Conservation (phyloP, 495 filamentous ascomycete species). For the Penicillium malachiteum region DNA sequence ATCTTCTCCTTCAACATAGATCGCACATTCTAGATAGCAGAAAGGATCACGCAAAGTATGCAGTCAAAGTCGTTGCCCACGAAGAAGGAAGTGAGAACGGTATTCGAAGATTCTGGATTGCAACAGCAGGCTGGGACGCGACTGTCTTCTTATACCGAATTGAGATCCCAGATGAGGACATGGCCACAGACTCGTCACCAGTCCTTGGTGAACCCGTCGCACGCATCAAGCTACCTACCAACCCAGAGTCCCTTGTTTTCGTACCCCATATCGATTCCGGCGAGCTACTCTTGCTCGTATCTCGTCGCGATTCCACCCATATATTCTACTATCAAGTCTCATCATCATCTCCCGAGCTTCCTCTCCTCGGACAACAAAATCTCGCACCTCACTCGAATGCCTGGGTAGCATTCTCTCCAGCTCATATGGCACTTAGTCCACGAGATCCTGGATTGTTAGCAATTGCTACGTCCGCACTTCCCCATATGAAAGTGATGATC, state of each 20-base stretch:
- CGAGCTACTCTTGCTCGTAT: slow-evolving; percentile 51
- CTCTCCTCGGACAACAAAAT: slow-evolving; percentile 55
- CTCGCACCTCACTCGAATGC: slow-evolving; percentile 64
- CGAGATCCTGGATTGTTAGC: slow-evolving; percentile 55
- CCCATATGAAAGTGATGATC: slow-evolving; percentile 66
- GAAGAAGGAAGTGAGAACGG: slow-evolving; percentile 19
- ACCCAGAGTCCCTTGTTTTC: slow-evolving; percentile 63
- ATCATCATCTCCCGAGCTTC: slow-evolving; percentile 25
- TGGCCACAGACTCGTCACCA: slow-evolving; percentile 1
- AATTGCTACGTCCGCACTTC: slow-evolving; percentile 60
- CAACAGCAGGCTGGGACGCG: slow-evolving; percentile 66
- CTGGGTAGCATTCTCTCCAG: slow-evolving; percentile 64
- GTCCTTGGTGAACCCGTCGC: slow-evolving; percentile 44
- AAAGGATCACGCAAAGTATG: slow-evolving; percentile 63
- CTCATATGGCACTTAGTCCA: slow-evolving; percentile 56
- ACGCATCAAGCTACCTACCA: slow-evolving; percentile 50
- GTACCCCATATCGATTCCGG: slow-evolving; percentile 45
- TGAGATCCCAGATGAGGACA: slow-evolving; percentile 10
- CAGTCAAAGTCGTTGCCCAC: slow-evolving; percentile 52
- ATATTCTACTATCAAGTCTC: slow-evolving; percentile 56
- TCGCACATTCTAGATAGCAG: slow-evolving; percentile 42
- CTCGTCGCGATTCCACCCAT: slow-evolving; percentile 60
- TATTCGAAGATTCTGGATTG: slow-evolving; percentile 41
- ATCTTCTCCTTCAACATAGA: slow-evolving; percentile 47
- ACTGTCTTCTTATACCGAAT: slow-evolving; percentile 54